Evolutionary conservation across 257 asterid genomes (phyloP).

Genomic region (Thymus quinquecostatus): DNA sequence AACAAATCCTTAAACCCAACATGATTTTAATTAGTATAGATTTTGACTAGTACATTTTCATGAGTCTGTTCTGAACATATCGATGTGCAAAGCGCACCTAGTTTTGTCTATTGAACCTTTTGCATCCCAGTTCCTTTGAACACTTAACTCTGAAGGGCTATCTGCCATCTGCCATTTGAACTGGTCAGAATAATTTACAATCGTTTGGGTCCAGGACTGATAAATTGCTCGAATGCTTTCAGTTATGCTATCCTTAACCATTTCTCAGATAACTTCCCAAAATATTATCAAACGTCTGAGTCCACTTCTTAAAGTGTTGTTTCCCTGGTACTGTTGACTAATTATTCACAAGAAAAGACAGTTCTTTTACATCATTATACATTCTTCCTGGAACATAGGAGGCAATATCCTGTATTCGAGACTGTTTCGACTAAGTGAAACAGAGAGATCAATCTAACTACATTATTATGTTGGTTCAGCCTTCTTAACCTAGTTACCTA

Average conservation of each 20-base stretch:
- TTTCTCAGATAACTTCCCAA: conserved; percentile 11
- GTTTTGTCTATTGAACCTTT: conserved; percentile 17
- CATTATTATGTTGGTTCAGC: not conserved
- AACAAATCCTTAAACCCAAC: not conserved
- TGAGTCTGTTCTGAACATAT: not conserved
- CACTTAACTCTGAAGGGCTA: not conserved
- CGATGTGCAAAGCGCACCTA: conserved; percentile 9
- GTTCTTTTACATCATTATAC: conserved; percentile 7
- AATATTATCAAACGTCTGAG: conserved; percentile 8
- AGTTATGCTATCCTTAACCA: not conserved
- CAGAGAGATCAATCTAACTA: not conserved
- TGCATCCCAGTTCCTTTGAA: conserved; percentile 9
- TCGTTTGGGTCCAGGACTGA: not conserved
- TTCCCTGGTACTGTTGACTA: not conserved
- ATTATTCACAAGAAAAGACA: not conserved
- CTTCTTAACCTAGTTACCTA: conserved; percentile 14
- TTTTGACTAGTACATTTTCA: not conserved
- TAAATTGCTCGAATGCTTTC: conserved; percentile 1
- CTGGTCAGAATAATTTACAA: not conserved
- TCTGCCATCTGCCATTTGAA: conserved; percentile 7
- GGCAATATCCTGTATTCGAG: conserved; percentile 8
- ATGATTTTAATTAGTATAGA: not conserved
- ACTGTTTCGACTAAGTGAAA: conserved; percentile 5
- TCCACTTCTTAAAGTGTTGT: conserved; percentile 2
- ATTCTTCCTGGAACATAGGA: not conserved